Evolutionary conservation across 1,284 basidiomycete species (phyloP), one percentile per base, ranked within the genome.

Genomic region (Xanthoconium separans): DNA sequence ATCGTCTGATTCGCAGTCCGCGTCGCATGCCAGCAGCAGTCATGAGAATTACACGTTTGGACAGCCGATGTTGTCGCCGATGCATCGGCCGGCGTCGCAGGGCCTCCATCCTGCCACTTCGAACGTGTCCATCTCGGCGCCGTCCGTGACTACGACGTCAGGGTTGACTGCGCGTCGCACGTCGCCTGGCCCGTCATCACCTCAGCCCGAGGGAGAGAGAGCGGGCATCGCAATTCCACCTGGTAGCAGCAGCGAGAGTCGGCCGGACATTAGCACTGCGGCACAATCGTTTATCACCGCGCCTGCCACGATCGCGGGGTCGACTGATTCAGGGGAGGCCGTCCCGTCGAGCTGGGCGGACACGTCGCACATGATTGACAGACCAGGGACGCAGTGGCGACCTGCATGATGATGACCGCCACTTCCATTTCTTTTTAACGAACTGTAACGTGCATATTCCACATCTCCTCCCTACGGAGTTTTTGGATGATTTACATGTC

Each of bases 1-100:
- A 55, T 74, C 69, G 55, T 74, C 75, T 15, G 66, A 74, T 67
- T 63, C 67, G 6, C 80, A 77, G 61, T 83, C 81, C 65, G 78
- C 70, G 55, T 81, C 81, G 24, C 68, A 69, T 43, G 58, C 51
- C 2, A 30, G 61, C 7, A 83, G 81, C 60, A 79, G 76, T 47
- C 75, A 74, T 1, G 85, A 87, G 63, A 87, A 87, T 65, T 77
- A 88, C 64, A 89, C 87, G 8, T 89, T 89, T 66, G 87, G 86
- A 9, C 77, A 80, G 49, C 85, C 81, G 15, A 65, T 72, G 60
- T 54, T 64, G 13, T 63, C 73, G 49, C 68, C 65, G 10, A 61
- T 67, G 57, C 54, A 31, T 18, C 57, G 46, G 12, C 24, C 33
- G 24, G 60, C 63, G 12, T 64, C 62, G 7, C 70, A 58, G 61